Evolutionary conservation across 208 protist species (phyloP).

Genomic region (Porcisia deanei): DNA sequence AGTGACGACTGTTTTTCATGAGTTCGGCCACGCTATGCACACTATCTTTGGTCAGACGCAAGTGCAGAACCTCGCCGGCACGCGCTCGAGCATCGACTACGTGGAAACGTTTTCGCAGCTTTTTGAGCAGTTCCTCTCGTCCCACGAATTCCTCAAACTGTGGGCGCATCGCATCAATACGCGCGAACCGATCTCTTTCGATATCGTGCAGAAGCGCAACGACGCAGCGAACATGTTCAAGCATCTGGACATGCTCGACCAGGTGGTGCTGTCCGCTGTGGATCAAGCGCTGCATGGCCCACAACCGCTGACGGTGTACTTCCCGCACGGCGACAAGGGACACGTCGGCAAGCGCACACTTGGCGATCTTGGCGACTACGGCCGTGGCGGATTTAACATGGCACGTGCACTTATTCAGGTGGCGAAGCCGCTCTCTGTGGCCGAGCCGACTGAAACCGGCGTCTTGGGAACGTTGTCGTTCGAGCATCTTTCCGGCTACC

Average conservation of each 20-base stretch:
- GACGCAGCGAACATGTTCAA: conserved; percentile 85
- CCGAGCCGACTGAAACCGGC: conserved; percentile 67
- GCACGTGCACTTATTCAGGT: conserved; percentile 81
- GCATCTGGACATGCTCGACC: conserved; percentile 85
- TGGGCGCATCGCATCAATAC: conserved; percentile 91
- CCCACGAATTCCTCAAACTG: conserved; percentile 87
- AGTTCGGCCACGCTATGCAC: conserved; percentile 94
- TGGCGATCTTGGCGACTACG: conserved; percentile 73
- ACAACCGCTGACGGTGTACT: conserved; percentile 89
- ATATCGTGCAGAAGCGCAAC: conserved; percentile 89
- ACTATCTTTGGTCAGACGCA: conserved; percentile 93
- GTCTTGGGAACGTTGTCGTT: conserved; percentile 83
- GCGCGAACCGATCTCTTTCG: conserved; percentile 86
- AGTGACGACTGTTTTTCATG: conserved; percentile 93
- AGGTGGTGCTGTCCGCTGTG: conserved; percentile 86
- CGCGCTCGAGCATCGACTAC: conserved; percentile 92
- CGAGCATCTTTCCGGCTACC: conserved; percentile 91
- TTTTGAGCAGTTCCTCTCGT: conserved; percentile 93
- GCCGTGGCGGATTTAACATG: conserved; percentile 78
- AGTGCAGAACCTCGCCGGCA: conserved; percentile 93
- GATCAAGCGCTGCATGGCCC: conserved; percentile 90
- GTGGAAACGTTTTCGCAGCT: conserved; percentile 94
- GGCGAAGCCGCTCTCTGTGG: conserved; percentile 74
- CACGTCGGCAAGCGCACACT: conserved; percentile 80
- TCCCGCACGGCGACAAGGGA: conserved; percentile 70